Percentiles rank a stretch among this genome's conserved stretches.
These are phyloP conservation scores for Sugiyamaella grinbergsii DNA, from an alignment of 1,139 yeast species.

Conservation along the genomic window DNA sequence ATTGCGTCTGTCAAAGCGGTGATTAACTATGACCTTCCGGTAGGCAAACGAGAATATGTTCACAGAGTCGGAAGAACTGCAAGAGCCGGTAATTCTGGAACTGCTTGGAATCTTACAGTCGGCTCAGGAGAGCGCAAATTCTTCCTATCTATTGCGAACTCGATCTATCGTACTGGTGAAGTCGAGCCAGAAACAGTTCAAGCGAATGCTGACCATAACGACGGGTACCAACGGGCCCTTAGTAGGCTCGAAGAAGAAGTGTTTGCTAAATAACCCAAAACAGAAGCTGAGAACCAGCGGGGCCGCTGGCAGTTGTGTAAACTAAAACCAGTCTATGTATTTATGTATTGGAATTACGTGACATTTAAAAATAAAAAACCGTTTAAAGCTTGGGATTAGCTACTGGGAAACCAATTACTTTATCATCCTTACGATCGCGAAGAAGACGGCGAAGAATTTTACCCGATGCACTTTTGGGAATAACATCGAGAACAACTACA, in stretches of 20 bases:
- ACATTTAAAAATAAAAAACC: not conserved
- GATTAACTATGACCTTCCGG: constrained; percentile 86
- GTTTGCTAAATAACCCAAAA: constrained; percentile 22
- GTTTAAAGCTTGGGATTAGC: constrained; percentile 29
- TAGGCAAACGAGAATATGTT: constrained; percentile 85
- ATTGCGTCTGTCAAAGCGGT: constrained; percentile 71
- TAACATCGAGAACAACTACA: constrained; percentile 39
- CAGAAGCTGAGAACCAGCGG: no score
- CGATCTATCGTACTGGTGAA: constrained; percentile 30
- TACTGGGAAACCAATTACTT: constrained; percentile 26
- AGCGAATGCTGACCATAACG: constrained; percentile 32
- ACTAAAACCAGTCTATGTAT: not conserved
- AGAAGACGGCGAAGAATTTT: constrained; percentile 44
- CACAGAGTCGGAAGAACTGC: constrained; percentile 98
- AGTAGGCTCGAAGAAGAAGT: constrained; percentile 50
- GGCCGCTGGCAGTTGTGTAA: constrained; percentile 10
- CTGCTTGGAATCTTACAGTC: constrained; percentile 66
- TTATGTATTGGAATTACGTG: no score
- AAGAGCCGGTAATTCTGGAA: constrained; percentile 79
- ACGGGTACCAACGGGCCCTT: constrained; percentile 50
- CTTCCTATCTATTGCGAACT: constrained; percentile 48
- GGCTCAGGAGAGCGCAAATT: constrained; percentile 79
- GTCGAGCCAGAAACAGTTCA: constrained; percentile 12
- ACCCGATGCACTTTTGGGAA: constrained; percentile 47
- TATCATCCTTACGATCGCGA: constrained; percentile 26